Base-by-base conservation (phyloP, 73 alveolate genomes). In the Durusdinium trenchii region DNA sequence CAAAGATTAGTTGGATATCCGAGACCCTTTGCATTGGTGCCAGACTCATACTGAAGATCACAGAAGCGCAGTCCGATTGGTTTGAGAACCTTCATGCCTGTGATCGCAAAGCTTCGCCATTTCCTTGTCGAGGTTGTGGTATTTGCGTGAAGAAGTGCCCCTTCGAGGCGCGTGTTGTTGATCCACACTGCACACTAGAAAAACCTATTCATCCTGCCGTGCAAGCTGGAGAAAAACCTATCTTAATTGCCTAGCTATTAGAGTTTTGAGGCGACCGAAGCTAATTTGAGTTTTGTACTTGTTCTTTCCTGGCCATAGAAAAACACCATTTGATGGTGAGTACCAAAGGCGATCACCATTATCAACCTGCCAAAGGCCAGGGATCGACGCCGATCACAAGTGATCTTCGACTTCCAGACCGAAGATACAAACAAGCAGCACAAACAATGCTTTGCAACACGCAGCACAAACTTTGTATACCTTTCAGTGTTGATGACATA, bases 81-180 rank as follows among this genome's bases (percentile, higher is more conserved):
- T 18, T 67, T 32, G 73, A 9, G 18, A 1, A 20, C 51, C 6
- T 35, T 32, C 30, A 38, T 0, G 26, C 18, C 0, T 73, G 0
- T 10, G 7, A 73, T 23, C 16, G 20, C 52, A 73, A n/a, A 0
- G 18, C 9, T 32, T 36, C 16, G 85, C 26, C 35, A 73, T 71
- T 32, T 36, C 81, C n/a, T 16, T 67, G n/a, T 2, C 23, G 23
- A 90, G 96, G 99, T 47, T 99, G 99, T 85, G 99, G 99, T 54
- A 99, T 99, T 99, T 99, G 99, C 97, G 99, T 99, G 62, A 99
- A 99, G 99, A 99, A 99, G 98, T 99, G 99, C 98, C 99, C 99
- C 18, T 99, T 99, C 92, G 99, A 99, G 96, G 96, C 96, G 14
- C 0, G 75, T 9, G 30, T 23, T 9, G 90, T 2, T 16, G 90